A percentile compares a stretch with the other conserved stretches of the same genome.
Evolutionary conservation across 352 stramenopile species (phyloP).

Genomic region (Globisporangium lucens): DNA sequence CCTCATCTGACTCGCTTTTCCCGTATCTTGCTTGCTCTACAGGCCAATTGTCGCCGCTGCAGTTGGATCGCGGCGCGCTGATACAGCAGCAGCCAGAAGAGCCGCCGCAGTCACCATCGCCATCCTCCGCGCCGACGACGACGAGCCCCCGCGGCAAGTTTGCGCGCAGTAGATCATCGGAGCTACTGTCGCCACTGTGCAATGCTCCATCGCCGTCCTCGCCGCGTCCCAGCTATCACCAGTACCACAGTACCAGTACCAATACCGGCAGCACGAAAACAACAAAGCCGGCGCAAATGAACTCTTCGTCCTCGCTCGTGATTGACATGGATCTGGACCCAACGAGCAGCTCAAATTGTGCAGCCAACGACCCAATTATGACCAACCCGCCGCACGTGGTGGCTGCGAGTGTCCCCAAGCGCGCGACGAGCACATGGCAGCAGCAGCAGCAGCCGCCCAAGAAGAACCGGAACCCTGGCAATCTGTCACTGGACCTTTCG

Average conservation of each 20-base stretch:
- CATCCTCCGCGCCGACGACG: background rate
- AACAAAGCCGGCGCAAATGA: background rate
- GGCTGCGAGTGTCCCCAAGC: conserved; percentile 29
- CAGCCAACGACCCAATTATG: background rate
- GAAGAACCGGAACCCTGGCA: conserved; percentile 73
- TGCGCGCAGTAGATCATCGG: conserved; percentile 4
- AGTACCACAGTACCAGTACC: background rate
- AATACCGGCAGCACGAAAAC: background rate
- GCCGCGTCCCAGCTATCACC: background rate
- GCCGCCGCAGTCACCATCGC: conserved; percentile 1
- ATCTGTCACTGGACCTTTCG: conserved; percentile 78
- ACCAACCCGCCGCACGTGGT: background rate
- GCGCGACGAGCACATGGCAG: conserved; percentile 38
- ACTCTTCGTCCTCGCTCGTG: conserved; percentile 6
- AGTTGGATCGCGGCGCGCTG: conserved; percentile 1
- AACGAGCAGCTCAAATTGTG: background rate
- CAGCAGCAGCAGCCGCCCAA: conserved; percentile 26
- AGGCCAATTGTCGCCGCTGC: conserved; percentile 12
- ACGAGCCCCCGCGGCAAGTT: conserved; percentile 1
- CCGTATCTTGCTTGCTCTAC: background rate
- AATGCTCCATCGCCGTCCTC: background rate
- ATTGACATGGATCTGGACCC: conserved; percentile 22
- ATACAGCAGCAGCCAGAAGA: conserved; percentile 10
- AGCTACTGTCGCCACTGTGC: conserved; percentile 7
- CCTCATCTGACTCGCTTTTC: background rate